Base-by-base conservation (phyloP, 148 eudicot genomes). In the Spergularia marina region DNA sequence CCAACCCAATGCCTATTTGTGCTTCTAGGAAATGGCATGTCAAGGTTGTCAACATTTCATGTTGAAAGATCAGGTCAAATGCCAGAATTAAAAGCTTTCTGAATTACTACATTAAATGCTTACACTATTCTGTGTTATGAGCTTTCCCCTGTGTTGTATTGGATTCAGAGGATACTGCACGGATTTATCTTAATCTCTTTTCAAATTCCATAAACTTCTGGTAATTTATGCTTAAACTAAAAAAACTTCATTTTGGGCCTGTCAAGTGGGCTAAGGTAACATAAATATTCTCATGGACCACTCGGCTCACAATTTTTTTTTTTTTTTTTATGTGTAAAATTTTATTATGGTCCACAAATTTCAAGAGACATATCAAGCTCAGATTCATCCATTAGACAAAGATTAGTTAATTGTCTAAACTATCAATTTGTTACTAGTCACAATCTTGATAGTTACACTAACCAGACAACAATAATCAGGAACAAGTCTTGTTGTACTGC, bases 261-360 rank as follows among this genome's bases (percentile, higher is more conserved):
- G 30, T 7, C 40, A 65, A 66, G 72, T 75, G 71, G 78, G 23
- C 59, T 30, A 65, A 21, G 64, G 7, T 56, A 58, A 67, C 57
- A 41, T 76, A 67, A 68, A 44, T 76, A 67, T 76, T 76, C 56
- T 68, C 73, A 67, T 13, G 78, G 78, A 76, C 78, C 78, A 76
- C 78, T 56, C 39, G 53, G 68, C 25, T 9, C 49, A 44, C 15
- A 25, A 41, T 13, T 30, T 30, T 30, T 30, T 2, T 30, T 30
- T 30, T 30, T 30, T 30, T 30, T 3, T 30, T 2, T 30, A 0
- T 30, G 25, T 23, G 25, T 23, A 23, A 30, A 30, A 30, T 30
- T 30, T 30, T 30, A 30, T 30, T 58, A n/a, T 70, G 76, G 76
- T 47, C 76, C 76, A 74, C 58, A 44, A 74, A 23, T 47, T 53